Evolutionary conservation across 2,329 filamentous ascomycete genomes (phyloP).

Genomic region (Talaromyces sp.): DNA sequence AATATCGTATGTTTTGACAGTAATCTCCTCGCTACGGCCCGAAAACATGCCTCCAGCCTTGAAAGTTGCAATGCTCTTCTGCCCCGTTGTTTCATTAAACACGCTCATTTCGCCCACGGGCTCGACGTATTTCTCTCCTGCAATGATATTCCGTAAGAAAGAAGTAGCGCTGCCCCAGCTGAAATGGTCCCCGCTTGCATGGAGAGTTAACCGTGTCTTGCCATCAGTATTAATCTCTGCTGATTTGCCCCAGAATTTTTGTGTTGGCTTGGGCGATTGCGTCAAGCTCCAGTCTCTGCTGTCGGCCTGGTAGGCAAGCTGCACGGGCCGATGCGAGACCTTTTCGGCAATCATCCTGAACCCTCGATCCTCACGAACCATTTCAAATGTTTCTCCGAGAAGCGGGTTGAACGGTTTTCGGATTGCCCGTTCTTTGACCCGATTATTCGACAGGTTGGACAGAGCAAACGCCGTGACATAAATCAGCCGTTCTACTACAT

Average conservation of each 20-base stretch:
- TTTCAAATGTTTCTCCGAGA: slow-evolving; percentile 90
- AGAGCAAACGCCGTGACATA: slow-evolving; percentile 88
- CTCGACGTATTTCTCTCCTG: slow-evolving; percentile 97
- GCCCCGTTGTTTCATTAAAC: slow-evolving; percentile 74
- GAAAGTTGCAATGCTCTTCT: slow-evolving; percentile 83
- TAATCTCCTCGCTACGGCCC: slow-evolving; percentile 84
- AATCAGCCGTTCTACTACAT: slow-evolving; percentile 68
- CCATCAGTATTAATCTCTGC: slow-evolving; percentile 93
- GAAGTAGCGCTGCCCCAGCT: slow-evolving; percentile 85
- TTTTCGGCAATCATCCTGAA: slow-evolving; percentile 95
- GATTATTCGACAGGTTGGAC: slow-evolving; percentile 73
- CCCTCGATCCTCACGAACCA: slow-evolving; percentile 80
- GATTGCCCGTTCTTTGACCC: slow-evolving; percentile 84
- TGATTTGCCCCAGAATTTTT: slow-evolving; percentile 99
- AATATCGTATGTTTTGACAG: slow-evolving; percentile 65
- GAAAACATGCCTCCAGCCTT: slow-evolving; percentile 97
- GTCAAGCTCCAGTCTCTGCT: slow-evolving; percentile 78
- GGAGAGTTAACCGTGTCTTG: slow-evolving; percentile 71
- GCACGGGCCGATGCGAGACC: slow-evolving; percentile 85
- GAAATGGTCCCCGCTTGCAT: slow-evolving; percentile 74
- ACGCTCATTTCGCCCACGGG: slow-evolving; percentile 88
- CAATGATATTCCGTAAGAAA: slow-evolving; percentile 92
- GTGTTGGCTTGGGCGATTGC: slow-evolving; percentile 80
- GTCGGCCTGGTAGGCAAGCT: slow-evolving; percentile 91
- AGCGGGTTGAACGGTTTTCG: slow-evolving; percentile 97